A percentile compares a stretch with the other conserved stretches of the same genome.
These are phyloP conservation scores for Alternaria rosae DNA, from an alignment of 2,329 filamentous ascomycete genomes.

Conservation along the genomic window DNA sequence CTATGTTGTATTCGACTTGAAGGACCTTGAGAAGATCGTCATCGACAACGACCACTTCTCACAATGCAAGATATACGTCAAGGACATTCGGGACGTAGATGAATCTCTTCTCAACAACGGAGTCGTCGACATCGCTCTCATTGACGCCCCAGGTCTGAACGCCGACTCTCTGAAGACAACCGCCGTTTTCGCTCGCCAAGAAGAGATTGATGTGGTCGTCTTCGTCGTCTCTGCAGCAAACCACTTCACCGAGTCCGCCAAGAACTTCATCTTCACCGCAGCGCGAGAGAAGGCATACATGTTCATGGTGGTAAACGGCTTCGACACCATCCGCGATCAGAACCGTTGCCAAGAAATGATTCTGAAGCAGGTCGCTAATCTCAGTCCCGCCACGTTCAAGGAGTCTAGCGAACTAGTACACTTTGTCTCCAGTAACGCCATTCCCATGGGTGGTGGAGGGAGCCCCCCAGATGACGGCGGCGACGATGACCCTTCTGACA, in stretches of 20 bases:
- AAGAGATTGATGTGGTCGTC: slow-evolving; percentile 98
- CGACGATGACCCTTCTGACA: slow-evolving; percentile 55
- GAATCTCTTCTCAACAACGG: slow-evolving; percentile 96
- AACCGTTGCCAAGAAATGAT: slow-evolving; percentile 91
- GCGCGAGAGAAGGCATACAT: slow-evolving; percentile 98
- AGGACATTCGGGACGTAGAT: slow-evolving; percentile 86
- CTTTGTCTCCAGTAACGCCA: slow-evolving; percentile 96
- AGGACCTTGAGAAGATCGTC: slow-evolving; percentile 86
- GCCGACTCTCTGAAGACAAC: slow-evolving; percentile 97
- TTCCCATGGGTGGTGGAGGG: slow-evolving; percentile 68
- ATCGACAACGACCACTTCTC: slow-evolving; percentile 86
- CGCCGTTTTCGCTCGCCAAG: slow-evolving; percentile 93
- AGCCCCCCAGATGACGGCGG: slow-evolving; percentile 46
- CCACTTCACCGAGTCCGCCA: slow-evolving; percentile 97
- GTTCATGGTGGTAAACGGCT: slow-evolving; percentile 98
- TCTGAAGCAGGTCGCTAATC: slow-evolving; percentile 81
- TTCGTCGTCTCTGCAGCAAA: slow-evolving; percentile 98
- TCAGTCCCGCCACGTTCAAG: slow-evolving; percentile 94
- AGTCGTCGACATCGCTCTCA: slow-evolving; percentile 95
- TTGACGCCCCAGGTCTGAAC: slow-evolving; percentile 95
- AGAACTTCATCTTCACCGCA: slow-evolving; percentile 95
- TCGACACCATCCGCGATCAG: slow-evolving; percentile 92
- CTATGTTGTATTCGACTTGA: slow-evolving; percentile 83
- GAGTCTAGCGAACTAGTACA: slow-evolving; percentile 93
- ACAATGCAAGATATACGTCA: slow-evolving; percentile 97